These are phyloP conservation scores for Dendryphion nanum DNA, from an alignment of 2,329 filamentous ascomycete species.

Conservation along the genomic window DNA sequence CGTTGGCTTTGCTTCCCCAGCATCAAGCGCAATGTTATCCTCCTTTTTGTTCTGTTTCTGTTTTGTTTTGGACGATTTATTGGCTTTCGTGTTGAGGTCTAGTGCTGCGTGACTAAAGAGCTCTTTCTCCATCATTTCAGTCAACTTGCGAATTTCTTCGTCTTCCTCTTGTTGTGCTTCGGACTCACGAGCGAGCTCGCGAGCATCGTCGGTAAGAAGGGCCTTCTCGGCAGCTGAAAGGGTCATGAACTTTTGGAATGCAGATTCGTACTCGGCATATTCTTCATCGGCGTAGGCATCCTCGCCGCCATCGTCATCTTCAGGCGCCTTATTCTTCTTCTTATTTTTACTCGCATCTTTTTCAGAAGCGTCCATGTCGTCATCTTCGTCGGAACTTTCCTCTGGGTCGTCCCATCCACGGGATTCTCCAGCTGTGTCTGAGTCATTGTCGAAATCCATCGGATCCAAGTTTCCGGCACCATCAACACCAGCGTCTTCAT, in stretches of 20 bases:
- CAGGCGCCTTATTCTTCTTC: too few species aligned
- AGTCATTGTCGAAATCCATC: conserved; percentile 65
- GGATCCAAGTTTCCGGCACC: conserved; percentile 69
- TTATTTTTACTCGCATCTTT: too few species aligned
- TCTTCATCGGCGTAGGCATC: conserved; percentile 70
- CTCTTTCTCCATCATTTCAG: conserved; percentile 70
- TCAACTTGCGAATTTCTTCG: conserved; percentile 63
- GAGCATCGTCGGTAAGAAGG: conserved; percentile 32
- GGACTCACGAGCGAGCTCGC: conserved; percentile 39
- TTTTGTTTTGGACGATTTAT: conserved; percentile 6
- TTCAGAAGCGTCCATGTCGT: conserved; percentile 30
- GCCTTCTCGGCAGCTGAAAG: conserved; percentile 46
- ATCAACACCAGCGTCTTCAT: conserved; percentile 76
- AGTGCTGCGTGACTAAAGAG: conserved; percentile 68
- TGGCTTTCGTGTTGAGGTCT: conserved; percentile 36
- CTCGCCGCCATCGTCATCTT: conserved; percentile 65
- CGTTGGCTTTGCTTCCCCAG: conserved; percentile 5
- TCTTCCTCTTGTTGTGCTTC: conserved; percentile 43
- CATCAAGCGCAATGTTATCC: conserved; percentile 17
- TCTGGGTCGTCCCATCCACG: conserved; percentile 43
- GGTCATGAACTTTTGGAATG: conserved; percentile 84
- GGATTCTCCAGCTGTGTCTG: conserved; percentile 42
- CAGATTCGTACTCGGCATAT: conserved; percentile 70
- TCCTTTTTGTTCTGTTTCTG: conserved; percentile 5
- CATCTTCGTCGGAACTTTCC: conserved; percentile 31